phyloP scores from a whole-genome alignment of 441 rosid genomes.

The Eutrema salsugineum region DNA sequence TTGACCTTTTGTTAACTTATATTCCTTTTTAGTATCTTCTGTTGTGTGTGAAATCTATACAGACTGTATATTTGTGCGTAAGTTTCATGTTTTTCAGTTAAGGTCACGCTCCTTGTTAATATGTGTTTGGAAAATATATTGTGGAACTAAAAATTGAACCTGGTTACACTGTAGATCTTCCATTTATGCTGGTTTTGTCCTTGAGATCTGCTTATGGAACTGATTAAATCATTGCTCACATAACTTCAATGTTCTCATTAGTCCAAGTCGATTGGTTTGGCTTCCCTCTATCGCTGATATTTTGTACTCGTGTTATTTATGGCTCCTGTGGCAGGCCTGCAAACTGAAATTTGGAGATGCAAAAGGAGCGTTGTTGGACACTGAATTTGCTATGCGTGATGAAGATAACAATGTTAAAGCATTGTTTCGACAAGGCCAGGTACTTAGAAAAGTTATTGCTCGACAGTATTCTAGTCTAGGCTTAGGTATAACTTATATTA shows the following conservation, averaged over 20 bases:
- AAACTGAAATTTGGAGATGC: constrained; percentile 81
- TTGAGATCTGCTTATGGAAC: not conserved
- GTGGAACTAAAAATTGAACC: not conserved
- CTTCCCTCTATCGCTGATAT: not conserved
- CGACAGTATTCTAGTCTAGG: not conserved
- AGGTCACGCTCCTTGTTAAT: too few relatives aligned
- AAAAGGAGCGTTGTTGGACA: constrained; percentile 82
- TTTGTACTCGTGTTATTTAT: not conserved
- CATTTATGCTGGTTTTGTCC: not conserved
- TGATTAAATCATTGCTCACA: not conserved
- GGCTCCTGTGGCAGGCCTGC: constrained; percentile 57
- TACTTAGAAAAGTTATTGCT: constrained; percentile 21
- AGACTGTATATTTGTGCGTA: not conserved
- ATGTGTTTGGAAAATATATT: not conserved
- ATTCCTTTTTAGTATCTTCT: not conserved
- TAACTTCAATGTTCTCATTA: not conserved
- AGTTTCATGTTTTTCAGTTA: too few relatives aligned
- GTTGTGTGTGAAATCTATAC: not conserved
- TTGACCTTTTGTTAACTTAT: not conserved
- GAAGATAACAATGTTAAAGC: constrained; percentile 88
- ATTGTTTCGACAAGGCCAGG: constrained; percentile 97
- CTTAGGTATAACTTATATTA: not conserved
- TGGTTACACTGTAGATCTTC: not conserved
- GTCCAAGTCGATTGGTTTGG: not conserved
- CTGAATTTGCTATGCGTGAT: constrained; percentile 90